A percentile compares a stretch with the other conserved stretches of the same genome.
phyloP scores from a whole-genome alignment of 2,329 filamentous ascomycete genomes.

The Phyllosticta paracitricarpa region DNA sequence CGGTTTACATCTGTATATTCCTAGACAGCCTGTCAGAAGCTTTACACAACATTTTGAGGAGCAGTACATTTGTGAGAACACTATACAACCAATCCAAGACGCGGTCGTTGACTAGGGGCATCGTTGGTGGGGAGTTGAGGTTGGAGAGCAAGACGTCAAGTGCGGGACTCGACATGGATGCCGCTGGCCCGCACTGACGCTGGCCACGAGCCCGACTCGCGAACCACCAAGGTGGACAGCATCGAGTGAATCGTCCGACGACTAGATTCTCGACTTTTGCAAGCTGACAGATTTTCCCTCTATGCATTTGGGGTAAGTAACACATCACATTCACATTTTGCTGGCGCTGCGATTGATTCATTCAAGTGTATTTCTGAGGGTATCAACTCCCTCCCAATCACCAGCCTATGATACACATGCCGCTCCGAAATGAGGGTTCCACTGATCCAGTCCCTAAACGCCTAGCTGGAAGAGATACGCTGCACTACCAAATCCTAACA shows the following conservation, averaged over 20 bases:
- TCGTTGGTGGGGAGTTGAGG: constrained; percentile 19
- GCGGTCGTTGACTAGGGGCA: constrained; percentile 70
- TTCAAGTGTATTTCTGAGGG: constrained; percentile 1
- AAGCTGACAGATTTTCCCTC: too few species aligned
- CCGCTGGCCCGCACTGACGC: neutral
- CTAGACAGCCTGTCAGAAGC: constrained; percentile 39
- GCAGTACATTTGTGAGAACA: constrained; percentile 51
- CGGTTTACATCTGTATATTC: constrained; percentile 91
- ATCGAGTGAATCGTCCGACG: too few species aligned
- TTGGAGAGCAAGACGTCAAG: neutral
- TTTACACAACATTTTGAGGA: constrained; percentile 12
- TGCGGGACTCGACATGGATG: constrained; percentile 1
- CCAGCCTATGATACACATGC: constrained; percentile 5
- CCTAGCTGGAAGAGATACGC: neutral
- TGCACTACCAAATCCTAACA: constrained; percentile 1
- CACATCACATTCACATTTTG: neutral
- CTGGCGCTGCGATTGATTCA: neutral
- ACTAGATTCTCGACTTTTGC: too few species aligned
- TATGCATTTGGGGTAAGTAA: too few species aligned
- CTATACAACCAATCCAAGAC: constrained; percentile 94
- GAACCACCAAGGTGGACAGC: neutral
- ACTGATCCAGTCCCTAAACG: neutral
- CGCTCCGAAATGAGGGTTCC: constrained; percentile 1
- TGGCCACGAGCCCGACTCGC: neutral
- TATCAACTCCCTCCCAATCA: neutral